These are phyloP conservation scores for Diplodia seriata DNA, from an alignment of 2,329 filamentous ascomycete genomes.

Conservation along the genomic window DNA sequence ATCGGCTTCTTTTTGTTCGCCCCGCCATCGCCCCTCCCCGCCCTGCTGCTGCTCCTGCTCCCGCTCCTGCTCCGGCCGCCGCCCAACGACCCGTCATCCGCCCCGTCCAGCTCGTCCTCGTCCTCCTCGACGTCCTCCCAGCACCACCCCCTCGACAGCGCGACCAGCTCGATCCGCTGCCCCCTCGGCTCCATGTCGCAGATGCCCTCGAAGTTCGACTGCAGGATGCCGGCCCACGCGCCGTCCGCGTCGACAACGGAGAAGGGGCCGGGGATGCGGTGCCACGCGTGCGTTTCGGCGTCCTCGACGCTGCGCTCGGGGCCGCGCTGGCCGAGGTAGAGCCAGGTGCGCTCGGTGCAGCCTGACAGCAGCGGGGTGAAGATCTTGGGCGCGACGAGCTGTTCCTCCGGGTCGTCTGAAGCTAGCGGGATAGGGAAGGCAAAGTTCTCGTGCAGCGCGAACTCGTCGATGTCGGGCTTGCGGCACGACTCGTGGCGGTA, in stretches of 20 bases:
- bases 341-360: constrained; percentile 12
- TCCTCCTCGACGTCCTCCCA: constrained; percentile 16
- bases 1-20: constrained; percentile 6
- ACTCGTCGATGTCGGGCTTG: neutral
- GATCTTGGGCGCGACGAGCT: neutral
- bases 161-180: constrained; percentile 13
- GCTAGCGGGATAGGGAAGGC: constrained; percentile 15
- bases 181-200: constrained; percentile 5
- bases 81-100: no score
- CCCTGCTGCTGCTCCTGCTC: neutral
- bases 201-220: constrained; percentile 18
- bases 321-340: constrained; percentile 2
- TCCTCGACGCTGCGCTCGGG: constrained; percentile 3
- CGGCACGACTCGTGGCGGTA: constrained; percentile 5
- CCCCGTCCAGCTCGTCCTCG: neutral
- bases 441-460: constrained; percentile 14
- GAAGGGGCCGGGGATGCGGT: constrained; percentile 10
- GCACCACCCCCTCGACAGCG: constrained; percentile 21
- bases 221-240: constrained; percentile 11
- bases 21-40: neutral
- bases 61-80: no score
- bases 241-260: constrained; percentile 14
- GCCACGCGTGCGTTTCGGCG: constrained; percentile 2
- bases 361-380: constrained; percentile 18
- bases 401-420: neutral